These are phyloP conservation scores for Phytophthora fragariaefolia DNA, from an alignment of 352 stramenopile genomes.

Conservation along the genomic window DNA sequence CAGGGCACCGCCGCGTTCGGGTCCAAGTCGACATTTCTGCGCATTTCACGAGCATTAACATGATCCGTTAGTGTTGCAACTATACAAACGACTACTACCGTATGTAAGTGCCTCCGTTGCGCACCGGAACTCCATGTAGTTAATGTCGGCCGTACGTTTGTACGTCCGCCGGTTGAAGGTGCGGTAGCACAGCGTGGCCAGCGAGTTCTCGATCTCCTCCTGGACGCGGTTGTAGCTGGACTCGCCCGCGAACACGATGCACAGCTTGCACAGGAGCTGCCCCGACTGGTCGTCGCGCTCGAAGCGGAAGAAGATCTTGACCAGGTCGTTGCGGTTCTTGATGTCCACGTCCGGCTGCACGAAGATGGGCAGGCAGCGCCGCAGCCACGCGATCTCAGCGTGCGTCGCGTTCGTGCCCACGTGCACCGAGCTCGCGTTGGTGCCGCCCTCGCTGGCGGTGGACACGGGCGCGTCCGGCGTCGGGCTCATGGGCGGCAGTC, in stretches of 20 bases:
- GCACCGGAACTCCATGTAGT: constrained; percentile 88
- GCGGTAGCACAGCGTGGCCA: constrained; percentile 83
- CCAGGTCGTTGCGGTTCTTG: constrained; percentile 78
- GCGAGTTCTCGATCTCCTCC: constrained; percentile 72
- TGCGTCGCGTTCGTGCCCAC: constrained; percentile 38
- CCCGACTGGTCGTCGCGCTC: constrained; percentile 61
- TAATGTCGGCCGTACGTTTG: constrained; percentile 90
- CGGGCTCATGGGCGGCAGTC: constrained; percentile 22
- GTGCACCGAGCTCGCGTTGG: constrained; percentile 18
- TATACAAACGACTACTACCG: too few relatives aligned
- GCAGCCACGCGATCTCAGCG: constrained; percentile 76
- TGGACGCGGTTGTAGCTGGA: constrained; percentile 86
- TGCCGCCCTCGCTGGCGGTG: constrained; percentile 26
- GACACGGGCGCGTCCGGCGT: constrained; percentile 25
- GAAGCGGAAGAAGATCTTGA: constrained; percentile 87
- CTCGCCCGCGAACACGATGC: constrained; percentile 82
- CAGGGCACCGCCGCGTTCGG: constrained; percentile 52
- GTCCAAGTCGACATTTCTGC: constrained; percentile 70
- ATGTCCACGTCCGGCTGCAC: constrained; percentile 87
- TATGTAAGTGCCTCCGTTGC: too few relatives aligned
- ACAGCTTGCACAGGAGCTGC: constrained; percentile 77
- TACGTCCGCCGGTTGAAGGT: constrained; percentile 88
- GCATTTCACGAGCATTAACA: constrained; percentile 3
- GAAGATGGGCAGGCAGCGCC: constrained; percentile 82
- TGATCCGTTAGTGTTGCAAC: too few relatives aligned